Evolutionary conservation across 352 stramenopile genomes (phyloP).

Genomic region (Lagenidium giganteum): DNA sequence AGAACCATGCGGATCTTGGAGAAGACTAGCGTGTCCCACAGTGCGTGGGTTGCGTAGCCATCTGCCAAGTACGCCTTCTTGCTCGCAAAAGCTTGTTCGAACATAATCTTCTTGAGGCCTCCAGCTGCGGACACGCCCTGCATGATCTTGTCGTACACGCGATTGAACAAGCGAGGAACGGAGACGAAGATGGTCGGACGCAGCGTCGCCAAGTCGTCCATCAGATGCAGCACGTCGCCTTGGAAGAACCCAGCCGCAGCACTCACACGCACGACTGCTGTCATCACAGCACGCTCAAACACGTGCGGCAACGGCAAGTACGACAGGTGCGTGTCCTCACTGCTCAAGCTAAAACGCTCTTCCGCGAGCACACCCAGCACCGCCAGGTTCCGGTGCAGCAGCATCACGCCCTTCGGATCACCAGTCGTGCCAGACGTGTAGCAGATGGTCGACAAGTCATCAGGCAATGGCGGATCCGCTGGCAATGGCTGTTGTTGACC

Average conservation of each 20-base stretch:
- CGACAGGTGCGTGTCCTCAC: slow-evolving; percentile 86
- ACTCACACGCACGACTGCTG: slow-evolving; percentile 77
- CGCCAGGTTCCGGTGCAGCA: slow-evolving; percentile 77
- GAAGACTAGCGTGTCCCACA: slow-evolving; percentile 94
- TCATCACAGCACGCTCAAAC: slow-evolving; percentile 90
- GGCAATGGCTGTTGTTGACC: slow-evolving; percentile 19
- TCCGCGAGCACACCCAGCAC: slow-evolving; percentile 14
- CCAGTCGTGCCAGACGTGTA: slow-evolving; percentile 93
- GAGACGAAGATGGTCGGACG: slow-evolving; percentile 88
- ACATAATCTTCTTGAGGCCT: slow-evolving; percentile 42
- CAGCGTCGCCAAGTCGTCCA: slow-evolving; percentile 91
- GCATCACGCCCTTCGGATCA: slow-evolving; percentile 92
- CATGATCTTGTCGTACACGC: slow-evolving; percentile 93
- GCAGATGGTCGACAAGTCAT: slow-evolving; percentile 88
- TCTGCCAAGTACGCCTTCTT: slow-evolving; percentile 32
- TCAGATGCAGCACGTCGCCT: slow-evolving; percentile 84
- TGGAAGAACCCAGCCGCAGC: slow-evolving; percentile 66
- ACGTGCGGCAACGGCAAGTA: slow-evolving; percentile 97
- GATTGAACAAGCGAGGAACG: slow-evolving; percentile 93
- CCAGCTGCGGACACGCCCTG: slow-evolving; percentile 33
- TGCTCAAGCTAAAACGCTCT: slow-evolving; percentile 13
- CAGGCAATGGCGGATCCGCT: slow-evolving; percentile 23
- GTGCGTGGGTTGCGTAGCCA: slow-evolving; percentile 31
- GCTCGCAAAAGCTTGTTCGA: slow-evolving; percentile 28
- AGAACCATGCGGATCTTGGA: slow-evolving; percentile 86